Evolutionary conservation across 192 early-diverging fungal genomes (phyloP), one percentile per base, ranked within the genome.

Genomic region (Rhizophagus sp.): DNA sequence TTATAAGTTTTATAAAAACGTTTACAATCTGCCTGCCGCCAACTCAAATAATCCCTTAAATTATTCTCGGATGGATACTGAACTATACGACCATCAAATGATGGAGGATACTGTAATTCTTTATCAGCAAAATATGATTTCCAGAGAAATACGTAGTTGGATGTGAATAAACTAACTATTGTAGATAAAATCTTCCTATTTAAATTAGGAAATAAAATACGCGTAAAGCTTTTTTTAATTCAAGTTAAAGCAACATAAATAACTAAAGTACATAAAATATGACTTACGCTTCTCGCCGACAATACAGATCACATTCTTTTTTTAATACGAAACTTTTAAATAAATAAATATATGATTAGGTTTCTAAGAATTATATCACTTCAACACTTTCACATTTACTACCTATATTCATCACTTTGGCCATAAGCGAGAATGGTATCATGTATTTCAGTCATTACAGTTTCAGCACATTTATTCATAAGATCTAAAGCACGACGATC

Each of bases 11-110:
- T 36, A 36, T 63, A 11, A 25, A 36, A 36, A 33, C 24, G 79
- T 76, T 47, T 76, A 85, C 95, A 97, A 81, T 98, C 97, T 19
- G 92, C 97, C 81, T 98, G 97, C 36, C 98, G 86, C 98, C 98
- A 99, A 64, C 87, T 84, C 74, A 99, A 87, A 84, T 99, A 99
- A 85, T 99, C 98, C 80, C 93, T 89, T 77, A 99, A 73, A 66
- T 94, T 94, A 63, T 91, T 79, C 50, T 92, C 89, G 2, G 89
- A 89, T 22, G 98, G 98, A 83, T 99, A 99, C 41, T 88, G 85
- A 8, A 99, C 96, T 11, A 90, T 91, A 1, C 98, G 90, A 27
- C 92, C 93, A 87, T 99, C 98, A 83, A 99, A 99, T 30, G 92
- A 91, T 4, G 97, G 97, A 30, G 94, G 91, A 73, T 94, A 93